Percentiles rank a stretch among this genome's conserved stretches.
These are phyloP conservation scores for Cicer cuneatum DNA, from an alignment of 306 rosid genomes.

Conservation along the genomic window DNA sequence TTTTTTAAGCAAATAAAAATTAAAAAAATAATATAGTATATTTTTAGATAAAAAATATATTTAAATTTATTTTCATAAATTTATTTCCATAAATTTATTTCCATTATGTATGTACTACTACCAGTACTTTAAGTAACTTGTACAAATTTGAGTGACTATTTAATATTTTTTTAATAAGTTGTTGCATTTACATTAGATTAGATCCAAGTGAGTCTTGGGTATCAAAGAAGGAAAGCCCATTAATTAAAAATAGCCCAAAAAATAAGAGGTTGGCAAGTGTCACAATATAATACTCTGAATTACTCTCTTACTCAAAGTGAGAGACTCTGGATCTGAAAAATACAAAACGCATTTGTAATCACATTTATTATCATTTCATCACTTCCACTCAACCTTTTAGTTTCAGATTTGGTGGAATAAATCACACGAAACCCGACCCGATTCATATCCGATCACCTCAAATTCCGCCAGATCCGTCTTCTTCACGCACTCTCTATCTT, in stretches of 20 bases:
- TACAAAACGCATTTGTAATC: not conserved
- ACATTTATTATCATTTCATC: not conserved
- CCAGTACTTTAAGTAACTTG: not conserved
- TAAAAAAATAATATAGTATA: too few species aligned
- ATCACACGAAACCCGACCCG: not conserved
- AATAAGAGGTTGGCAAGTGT: not conserved
- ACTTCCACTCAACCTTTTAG: not conserved
- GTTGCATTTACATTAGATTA: too few species aligned
- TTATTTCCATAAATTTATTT: too few species aligned
- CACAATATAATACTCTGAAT: not conserved
- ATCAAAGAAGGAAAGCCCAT: slow-evolving; percentile 4
- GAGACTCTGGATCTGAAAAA: not conserved
- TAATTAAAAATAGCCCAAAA: slow-evolving; percentile 4
- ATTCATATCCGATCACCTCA: not conserved
- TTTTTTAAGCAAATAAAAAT: too few species aligned
- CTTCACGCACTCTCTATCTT: not conserved
- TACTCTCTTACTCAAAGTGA: not conserved
- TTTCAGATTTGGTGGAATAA: too few species aligned
- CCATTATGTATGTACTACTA: not conserved
- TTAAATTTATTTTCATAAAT: too few species aligned
- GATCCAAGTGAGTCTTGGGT: not conserved
- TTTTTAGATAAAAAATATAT: too few species aligned
- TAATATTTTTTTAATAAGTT: not conserved
- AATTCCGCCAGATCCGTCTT: slow-evolving; percentile 1
- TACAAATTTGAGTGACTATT: slow-evolving; percentile 7